Base-by-base conservation (phyloP, 2,329 filamentous ascomycete genomes). In the Scolecobasidium constrictum region DNA sequence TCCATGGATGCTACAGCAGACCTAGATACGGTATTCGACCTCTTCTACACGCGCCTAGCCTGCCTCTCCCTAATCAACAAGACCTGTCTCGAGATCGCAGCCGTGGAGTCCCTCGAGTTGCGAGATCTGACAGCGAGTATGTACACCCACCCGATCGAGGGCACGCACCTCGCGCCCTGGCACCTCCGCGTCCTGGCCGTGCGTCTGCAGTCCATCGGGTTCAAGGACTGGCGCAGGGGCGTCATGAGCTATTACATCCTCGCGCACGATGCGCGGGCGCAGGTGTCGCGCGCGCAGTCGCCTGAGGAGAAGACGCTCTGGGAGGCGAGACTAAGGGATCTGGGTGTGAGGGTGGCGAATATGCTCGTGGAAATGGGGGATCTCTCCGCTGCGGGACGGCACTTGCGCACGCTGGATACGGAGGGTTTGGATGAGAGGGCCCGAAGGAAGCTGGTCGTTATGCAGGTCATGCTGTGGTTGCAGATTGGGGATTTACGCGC, bases 161-260 rank as follows among this genome's bases (percentile, higher is more conserved):
- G 54, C 36, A 49, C 50, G 4, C 62, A 65, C 36, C 71, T 94
- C 1, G 83, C 90, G 0, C 90, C 90, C 0, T 98, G 92, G 88
- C 75, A 82, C 34, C 71, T 98, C 41, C 77, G 92, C 5, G 73
- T 95, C 3, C 71, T 96, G 13, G 80, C 82, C 5, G 83, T 95
- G 6, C 75, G 88, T 2, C 71, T 96, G 16, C 86, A 94, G 51
- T 86, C 85, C 0, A 74, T 94, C 36, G 86, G 86, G 1, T 93
- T 92, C 49, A 81, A 81, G 3, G 92, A 98, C 61, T 77, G 81
- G 39, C 73, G 90, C 4, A 74, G 88, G 47, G 83, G 85, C 3
- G 81, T 98, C 45, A 90, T 92, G 71, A 84, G 83, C 35, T 86
- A 94, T 57, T 94, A 94, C 57, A 87, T 94, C 48, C 72, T 96